Conservation (phyloP, 208 protist genomes). For the Eutreptiella sp. region DNA sequence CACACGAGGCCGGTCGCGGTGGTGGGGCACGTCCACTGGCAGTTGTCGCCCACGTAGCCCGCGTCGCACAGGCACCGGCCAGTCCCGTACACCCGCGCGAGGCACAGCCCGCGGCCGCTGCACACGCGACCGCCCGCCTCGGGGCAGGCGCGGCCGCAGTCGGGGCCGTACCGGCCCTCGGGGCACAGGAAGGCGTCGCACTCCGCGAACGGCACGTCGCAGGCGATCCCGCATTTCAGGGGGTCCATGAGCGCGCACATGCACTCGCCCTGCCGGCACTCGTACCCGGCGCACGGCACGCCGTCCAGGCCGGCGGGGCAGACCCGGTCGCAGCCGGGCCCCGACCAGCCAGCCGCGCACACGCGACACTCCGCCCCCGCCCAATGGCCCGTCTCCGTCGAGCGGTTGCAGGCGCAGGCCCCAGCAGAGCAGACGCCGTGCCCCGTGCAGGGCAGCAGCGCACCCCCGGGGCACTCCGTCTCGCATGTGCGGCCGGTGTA, state of each 20-base stretch:
- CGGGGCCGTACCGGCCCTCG: not conserved
- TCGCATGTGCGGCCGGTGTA: slow-evolving; percentile 19
- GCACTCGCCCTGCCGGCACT: no score
- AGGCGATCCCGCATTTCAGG: not conserved
- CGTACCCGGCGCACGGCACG: no score
- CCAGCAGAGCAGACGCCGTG: not conserved
- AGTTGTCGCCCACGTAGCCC: slow-evolving; percentile 1
- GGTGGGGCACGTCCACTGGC: not conserved
- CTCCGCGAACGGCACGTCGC: not conserved
- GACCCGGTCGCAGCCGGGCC: no score
- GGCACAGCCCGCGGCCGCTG: slow-evolving; percentile 23
- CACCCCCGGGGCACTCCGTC: not conserved
- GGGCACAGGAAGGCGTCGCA: slow-evolving; percentile 2
- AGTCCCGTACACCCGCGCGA: not conserved
- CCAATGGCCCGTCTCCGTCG: not conserved
- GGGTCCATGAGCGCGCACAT: no score
- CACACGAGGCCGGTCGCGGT: not conserved
- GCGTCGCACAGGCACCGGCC: slow-evolving; percentile 21
- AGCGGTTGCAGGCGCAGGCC: not conserved
- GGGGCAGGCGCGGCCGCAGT: slow-evolving; percentile 21
- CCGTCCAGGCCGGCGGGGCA: no score
- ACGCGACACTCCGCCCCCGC: no score
- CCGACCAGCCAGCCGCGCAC: slow-evolving; percentile 5
- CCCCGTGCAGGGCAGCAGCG: not conserved
- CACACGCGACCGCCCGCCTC: not conserved